These are phyloP conservation scores for Linum tenue DNA, from an alignment of 345 rosid species.

Conservation along the genomic window DNA sequence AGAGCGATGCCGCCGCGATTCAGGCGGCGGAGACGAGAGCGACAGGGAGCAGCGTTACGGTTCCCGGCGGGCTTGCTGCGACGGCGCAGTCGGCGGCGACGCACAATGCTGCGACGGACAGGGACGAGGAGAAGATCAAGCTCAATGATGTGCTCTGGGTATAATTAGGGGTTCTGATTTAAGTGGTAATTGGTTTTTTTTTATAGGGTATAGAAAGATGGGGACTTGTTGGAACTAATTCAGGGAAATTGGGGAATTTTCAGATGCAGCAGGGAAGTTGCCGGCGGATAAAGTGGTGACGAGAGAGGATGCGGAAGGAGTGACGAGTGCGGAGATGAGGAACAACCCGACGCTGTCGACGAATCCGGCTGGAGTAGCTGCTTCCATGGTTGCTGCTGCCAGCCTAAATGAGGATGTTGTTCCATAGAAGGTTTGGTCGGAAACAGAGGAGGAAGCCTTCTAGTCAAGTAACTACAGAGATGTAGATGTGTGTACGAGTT, in stretches of 20 bases:
- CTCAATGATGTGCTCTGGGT: constrained; percentile 19
- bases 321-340: constrained; percentile 52
- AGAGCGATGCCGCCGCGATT: constrained; percentile 62
- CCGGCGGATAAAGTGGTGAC: constrained; percentile 54
- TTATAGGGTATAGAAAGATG: not conserved
- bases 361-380: constrained; percentile 57
- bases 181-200: not conserved
- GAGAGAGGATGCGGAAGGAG: constrained; percentile 59
- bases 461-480: not conserved
- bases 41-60: constrained; percentile 33
- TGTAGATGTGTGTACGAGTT: not conserved
- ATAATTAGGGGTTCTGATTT: not conserved
- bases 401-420: constrained; percentile 40
- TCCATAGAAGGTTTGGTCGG: too few relatives aligned
- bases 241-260: not conserved
- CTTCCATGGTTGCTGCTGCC: constrained; percentile 59
- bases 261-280: constrained; percentile 45
- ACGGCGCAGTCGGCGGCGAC: constrained; percentile 61
- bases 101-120: constrained; percentile 30
- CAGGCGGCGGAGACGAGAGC: constrained; percentile 71
- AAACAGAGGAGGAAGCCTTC: not conserved
- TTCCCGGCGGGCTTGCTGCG: constrained; percentile 52
- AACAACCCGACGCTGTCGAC: constrained; percentile 38
- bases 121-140: constrained; percentile 48
- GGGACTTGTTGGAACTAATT: too few relatives aligned